Conservation (phyloP, 768 basidiomycete species). For the Phanerodontia chrysosporium region DNA sequence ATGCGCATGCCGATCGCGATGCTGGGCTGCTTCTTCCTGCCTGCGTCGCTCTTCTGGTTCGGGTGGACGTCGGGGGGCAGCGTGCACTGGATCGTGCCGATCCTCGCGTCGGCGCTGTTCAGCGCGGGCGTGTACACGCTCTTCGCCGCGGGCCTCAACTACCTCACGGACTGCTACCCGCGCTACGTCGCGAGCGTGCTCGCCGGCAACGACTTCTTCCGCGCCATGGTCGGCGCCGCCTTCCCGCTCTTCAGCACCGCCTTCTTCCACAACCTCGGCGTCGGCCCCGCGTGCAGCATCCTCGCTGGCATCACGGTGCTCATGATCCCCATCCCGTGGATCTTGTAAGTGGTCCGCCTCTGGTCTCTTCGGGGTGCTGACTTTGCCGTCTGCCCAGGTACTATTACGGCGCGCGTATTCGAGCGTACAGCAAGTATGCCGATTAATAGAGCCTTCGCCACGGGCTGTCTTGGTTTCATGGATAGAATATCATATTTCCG, state of each 20-base stretch:
- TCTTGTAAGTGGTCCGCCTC: not conserved
- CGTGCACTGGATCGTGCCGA: constrained; percentile 32
- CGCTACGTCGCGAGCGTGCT: constrained; percentile 29
- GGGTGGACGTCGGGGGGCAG: constrained; percentile 26
- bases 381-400: not conserved
- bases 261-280: constrained; percentile 14
- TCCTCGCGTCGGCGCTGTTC: constrained; percentile 30
- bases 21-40: constrained; percentile 28
- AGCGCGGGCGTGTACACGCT: constrained; percentile 28
- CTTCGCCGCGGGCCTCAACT: constrained; percentile 25
- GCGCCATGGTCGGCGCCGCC: constrained; percentile 22
- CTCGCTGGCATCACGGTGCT: constrained; percentile 4
- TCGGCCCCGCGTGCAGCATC: constrained; percentile 14
- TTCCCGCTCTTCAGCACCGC: constrained; percentile 14
- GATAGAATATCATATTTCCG: no score
- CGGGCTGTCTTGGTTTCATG: no score
- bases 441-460: no score
- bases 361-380: not conserved
- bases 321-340: constrained; percentile 9
- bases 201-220: constrained; percentile 31
- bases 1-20: constrained; percentile 31
- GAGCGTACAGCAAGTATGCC: constrained; percentile 8
- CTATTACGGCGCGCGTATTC: constrained; percentile 10
- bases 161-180: constrained; percentile 29
- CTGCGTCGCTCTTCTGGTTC: constrained; percentile 31